phyloP scores from a whole-genome alignment of 345 rosid genomes.

The Rhodamnia rubescens region DNA sequence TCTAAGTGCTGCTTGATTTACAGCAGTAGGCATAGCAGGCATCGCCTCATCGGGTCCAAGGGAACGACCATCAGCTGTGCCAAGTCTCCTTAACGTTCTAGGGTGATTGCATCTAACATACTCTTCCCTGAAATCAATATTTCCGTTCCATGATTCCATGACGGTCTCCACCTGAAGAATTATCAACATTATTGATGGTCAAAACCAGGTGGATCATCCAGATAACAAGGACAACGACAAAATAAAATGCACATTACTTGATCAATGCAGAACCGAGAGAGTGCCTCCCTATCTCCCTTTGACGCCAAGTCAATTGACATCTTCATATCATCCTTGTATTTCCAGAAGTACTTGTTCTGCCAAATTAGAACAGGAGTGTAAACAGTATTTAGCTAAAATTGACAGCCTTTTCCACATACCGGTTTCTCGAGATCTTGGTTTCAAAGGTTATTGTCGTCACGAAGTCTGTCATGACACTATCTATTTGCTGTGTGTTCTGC shows the following conservation, averaged over 20 bases:
- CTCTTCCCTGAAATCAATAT: constrained; percentile 54
- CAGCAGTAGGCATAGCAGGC: constrained; percentile 23
- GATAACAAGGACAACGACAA: background rate
- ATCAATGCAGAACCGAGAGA: constrained; percentile 44
- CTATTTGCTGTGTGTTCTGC: background rate
- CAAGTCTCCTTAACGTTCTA: constrained; percentile 59
- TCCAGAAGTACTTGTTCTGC: constrained; percentile 51
- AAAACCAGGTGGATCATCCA: background rate
- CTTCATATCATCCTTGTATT: constrained; percentile 49
- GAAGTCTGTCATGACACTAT: background rate
- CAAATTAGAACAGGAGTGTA: background rate
- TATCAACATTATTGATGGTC: background rate
- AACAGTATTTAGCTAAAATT: background rate
- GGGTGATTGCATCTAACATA: constrained; percentile 48
- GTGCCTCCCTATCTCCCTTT: constrained; percentile 44
- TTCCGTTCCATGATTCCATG: constrained; percentile 55
- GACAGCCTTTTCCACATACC: background rate
- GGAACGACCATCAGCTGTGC: constrained; percentile 74
- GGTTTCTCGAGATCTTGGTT: background rate
- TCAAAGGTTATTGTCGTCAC: background rate
- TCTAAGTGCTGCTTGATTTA: constrained; percentile 18
- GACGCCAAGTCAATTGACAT: constrained; percentile 43
- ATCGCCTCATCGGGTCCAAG: constrained; percentile 76
- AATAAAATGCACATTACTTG: constrained; percentile 36
- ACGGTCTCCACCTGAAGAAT: constrained; percentile 50